Conservation (phyloP, 2,329 filamentous ascomycete species). For the Diaporthe vaccinii region DNA sequence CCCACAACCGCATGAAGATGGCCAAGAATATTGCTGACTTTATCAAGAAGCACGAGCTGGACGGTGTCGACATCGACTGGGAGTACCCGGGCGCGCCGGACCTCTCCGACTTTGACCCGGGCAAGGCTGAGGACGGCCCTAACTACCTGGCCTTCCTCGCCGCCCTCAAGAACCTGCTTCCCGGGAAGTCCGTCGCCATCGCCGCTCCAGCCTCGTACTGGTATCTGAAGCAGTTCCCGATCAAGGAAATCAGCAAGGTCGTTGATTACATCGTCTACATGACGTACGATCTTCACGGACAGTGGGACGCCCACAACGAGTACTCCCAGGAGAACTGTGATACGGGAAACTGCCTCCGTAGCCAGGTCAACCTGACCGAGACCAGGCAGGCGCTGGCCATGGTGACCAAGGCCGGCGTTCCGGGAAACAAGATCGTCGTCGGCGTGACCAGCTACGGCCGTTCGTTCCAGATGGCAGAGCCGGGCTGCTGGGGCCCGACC, state of each 20-base stretch:
- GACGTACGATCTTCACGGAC: constrained; percentile 43
- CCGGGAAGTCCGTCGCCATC: constrained; percentile 44
- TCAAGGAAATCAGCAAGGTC: constrained; percentile 39
- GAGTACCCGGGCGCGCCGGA: constrained; percentile 35
- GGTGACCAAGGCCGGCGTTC: constrained; percentile 3
- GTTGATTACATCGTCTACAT: constrained; percentile 44
- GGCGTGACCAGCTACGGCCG: constrained; percentile 28
- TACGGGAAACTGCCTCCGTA: constrained; percentile 42
- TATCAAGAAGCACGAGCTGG: constrained; percentile 33
- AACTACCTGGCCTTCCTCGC: constrained; percentile 53
- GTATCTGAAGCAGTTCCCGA: constrained; percentile 46
- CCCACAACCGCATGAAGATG: constrained; percentile 51
- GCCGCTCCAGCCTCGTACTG: constrained; percentile 48
- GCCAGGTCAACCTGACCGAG: constrained; percentile 44
- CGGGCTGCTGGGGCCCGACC: not conserved
- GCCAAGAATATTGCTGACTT: constrained; percentile 41
- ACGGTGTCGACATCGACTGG: constrained; percentile 43
- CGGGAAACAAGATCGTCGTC: not conserved
- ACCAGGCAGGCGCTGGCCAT: constrained; percentile 45
- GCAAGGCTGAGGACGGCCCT: constrained; percentile 30
- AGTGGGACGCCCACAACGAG: constrained; percentile 44
- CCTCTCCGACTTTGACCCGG: not conserved
- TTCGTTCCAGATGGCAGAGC: not conserved
- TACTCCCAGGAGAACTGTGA: constrained; percentile 34
- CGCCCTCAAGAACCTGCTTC: constrained; percentile 46